phyloP scores from a whole-genome alignment of 2,329 filamentous ascomycete species.

The Talaromyces sp. region DNA sequence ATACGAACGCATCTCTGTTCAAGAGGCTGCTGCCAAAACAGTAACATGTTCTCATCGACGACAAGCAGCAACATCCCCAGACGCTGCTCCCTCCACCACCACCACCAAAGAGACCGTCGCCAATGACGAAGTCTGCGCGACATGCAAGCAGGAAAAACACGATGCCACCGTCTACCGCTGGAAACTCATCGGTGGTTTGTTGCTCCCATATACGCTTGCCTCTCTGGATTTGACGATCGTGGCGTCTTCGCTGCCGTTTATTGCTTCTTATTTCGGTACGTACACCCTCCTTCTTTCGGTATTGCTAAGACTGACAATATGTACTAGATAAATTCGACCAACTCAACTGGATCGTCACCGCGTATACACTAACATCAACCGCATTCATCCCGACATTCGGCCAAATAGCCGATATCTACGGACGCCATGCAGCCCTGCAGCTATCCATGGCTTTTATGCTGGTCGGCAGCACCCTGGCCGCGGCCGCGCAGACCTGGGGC shows the following conservation, averaged over 20 bases:
- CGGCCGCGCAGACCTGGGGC: constrained; percentile 51
- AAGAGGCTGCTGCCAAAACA: background rate
- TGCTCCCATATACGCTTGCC: constrained; percentile 58
- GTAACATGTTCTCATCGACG: background rate
- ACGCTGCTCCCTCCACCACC: background rate
- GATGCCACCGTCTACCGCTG: constrained; percentile 45
- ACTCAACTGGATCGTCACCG: constrained; percentile 65
- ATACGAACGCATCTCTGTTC: background rate
- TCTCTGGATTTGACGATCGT: constrained; percentile 62
- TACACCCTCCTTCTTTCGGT: background rate
- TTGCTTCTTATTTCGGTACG: constrained; percentile 60
- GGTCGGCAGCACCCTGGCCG: constrained; percentile 58
- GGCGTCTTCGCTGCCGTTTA: constrained; percentile 56
- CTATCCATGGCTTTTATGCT: constrained; percentile 53
- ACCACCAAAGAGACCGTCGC: background rate
- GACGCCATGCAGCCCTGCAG: constrained; percentile 56
- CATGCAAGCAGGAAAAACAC: constrained; percentile 29
- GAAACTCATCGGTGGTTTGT: constrained; percentile 56
- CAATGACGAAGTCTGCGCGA: constrained; percentile 2
- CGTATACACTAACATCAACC: constrained; percentile 63
- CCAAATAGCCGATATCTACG: constrained; percentile 61
- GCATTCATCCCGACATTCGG: constrained; percentile 64
- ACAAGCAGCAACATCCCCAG: background rate
- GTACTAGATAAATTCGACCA: constrained; percentile 48
- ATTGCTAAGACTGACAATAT: background rate